phyloP scores from a whole-genome alignment of 2,329 filamentous ascomycete genomes.

The Emmonsia crescens region DNA sequence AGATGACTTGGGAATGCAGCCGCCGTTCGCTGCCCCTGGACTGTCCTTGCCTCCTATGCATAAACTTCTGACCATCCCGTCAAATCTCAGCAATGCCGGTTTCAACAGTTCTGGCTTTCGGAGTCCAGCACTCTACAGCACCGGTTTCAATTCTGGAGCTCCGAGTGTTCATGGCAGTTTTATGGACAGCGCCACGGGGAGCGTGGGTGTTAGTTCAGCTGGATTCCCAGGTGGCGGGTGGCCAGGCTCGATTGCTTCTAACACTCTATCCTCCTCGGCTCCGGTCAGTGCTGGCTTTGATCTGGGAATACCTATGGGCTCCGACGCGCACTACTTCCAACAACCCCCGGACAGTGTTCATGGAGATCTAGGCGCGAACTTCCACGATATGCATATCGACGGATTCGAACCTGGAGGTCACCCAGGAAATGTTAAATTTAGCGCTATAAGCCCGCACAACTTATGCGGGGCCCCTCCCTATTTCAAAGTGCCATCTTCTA shows the following conservation, averaged over 20 bases:
- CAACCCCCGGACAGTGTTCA: slow-evolving; percentile 24
- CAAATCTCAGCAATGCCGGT: slow-evolving; percentile 16
- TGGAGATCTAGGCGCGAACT: slow-evolving; percentile 23
- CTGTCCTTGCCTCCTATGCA: slow-evolving; percentile 25
- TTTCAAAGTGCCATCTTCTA: background rate
- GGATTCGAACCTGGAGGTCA: slow-evolving; percentile 4
- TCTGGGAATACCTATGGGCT: slow-evolving; percentile 28
- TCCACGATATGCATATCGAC: slow-evolving; percentile 21
- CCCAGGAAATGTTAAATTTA: background rate
- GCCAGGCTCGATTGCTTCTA: background rate
- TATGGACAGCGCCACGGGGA: slow-evolving; percentile 23
- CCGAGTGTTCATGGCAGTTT: slow-evolving; percentile 22
- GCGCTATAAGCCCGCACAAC: background rate
- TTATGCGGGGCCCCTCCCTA: background rate
- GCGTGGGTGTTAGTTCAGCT: slow-evolving; percentile 21
- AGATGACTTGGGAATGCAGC: slow-evolving; percentile 31
- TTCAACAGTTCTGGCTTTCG: slow-evolving; percentile 23
- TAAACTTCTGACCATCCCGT: slow-evolving; percentile 14
- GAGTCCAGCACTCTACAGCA: slow-evolving; percentile 22
- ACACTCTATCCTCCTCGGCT: slow-evolving; percentile 21
- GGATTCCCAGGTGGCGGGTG: slow-evolving; percentile 23
- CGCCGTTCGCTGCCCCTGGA: slow-evolving; percentile 32
- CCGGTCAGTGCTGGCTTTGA: slow-evolving; percentile 22
- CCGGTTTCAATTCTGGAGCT: slow-evolving; percentile 24
- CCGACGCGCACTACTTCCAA: slow-evolving; percentile 29